Conservation (phyloP, 495 filamentous ascomycete genomes). For the Neurospora discreta region DNA sequence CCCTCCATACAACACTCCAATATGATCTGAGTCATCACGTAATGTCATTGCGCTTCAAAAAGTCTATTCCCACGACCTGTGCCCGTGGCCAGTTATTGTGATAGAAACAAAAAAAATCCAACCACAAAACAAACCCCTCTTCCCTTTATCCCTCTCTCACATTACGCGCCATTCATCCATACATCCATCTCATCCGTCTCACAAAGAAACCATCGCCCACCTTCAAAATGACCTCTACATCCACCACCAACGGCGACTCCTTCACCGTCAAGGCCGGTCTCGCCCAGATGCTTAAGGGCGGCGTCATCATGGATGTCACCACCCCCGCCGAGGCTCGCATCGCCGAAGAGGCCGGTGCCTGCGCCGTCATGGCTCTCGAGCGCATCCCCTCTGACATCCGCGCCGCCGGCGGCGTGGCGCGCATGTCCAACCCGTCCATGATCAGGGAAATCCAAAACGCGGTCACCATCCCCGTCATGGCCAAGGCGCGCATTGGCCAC, state of each 20-base stretch:
- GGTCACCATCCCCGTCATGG: constrained; percentile 99
- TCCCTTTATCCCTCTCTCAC: not conserved
- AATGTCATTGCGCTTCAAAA: not conserved
- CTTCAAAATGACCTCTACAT: constrained; percentile 7
- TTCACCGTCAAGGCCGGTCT: constrained; percentile 86
- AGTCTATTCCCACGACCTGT: not conserved
- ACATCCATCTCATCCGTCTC: not conserved
- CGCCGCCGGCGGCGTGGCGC: constrained; percentile 79
- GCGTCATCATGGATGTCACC: constrained; percentile 99
- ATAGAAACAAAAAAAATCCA: not conserved
- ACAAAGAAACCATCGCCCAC: constrained; percentile 2
- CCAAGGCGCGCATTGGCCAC: constrained; percentile 95
- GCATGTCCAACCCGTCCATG: constrained; percentile 93
- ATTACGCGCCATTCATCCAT: too few relatives aligned
- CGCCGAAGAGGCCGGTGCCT: constrained; percentile 91
- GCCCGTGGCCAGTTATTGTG: not conserved
- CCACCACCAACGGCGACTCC: constrained; percentile 14
- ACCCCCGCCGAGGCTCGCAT: constrained; percentile 91
- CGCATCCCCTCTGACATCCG: constrained; percentile 96
- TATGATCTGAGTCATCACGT: not conserved
- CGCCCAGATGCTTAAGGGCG: constrained; percentile 95
- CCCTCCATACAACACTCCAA: not conserved
- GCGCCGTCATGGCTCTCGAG: constrained; percentile 97
- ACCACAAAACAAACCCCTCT: not conserved
- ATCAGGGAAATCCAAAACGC: constrained; percentile 93